Percentiles rank a stretch among this genome's conserved stretches.
phyloP scores from a whole-genome alignment of 2,329 filamentous ascomycete genomes.

The Ophiocordyceps camponoti-rufipedis region DNA sequence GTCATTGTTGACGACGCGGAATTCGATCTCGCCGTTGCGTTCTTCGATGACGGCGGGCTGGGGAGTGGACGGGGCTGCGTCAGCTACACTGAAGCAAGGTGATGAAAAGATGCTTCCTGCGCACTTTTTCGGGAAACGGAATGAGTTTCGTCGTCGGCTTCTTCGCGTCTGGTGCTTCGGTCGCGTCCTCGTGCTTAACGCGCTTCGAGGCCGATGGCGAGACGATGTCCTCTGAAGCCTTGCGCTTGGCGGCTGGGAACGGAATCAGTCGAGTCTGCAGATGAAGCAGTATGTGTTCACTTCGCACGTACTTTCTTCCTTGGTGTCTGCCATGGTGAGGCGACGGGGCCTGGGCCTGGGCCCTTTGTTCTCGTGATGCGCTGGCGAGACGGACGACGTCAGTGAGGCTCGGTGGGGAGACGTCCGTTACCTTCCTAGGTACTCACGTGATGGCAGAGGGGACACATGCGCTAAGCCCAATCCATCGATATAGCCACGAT shows the following conservation, averaged over 20 bases:
- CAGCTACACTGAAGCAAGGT: not conserved
- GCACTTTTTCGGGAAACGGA: conserved; percentile 75
- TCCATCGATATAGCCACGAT: too few species aligned
- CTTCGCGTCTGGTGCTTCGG: conserved; percentile 18
- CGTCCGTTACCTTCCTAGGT: too few species aligned
- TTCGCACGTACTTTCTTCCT: conserved; percentile 19
- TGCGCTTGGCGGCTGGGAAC: conserved; percentile 44
- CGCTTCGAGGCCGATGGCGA: conserved; percentile 47
- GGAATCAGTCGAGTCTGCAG: too few species aligned
- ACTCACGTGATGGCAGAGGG: too few species aligned
- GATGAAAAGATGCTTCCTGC: not conserved
- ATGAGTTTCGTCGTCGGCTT: conserved; percentile 43
- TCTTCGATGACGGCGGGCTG: conserved; percentile 85
- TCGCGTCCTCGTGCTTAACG: conserved; percentile 28
- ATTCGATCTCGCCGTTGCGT: conserved; percentile 85
- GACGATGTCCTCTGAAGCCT: conserved; percentile 47
- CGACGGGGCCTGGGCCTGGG: not conserved
- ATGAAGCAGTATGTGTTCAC: not conserved
- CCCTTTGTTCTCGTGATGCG: not conserved
- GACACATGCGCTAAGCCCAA: too few species aligned
- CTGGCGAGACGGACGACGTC: not conserved
- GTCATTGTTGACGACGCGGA: conserved; percentile 96
- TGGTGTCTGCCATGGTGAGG: conserved; percentile 10
- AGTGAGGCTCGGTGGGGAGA: too few species aligned
- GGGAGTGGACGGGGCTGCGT: not conserved